Base-by-base conservation (phyloP, 2,329 filamentous ascomycete species). In the Hymenoscyphus occultus region DNA sequence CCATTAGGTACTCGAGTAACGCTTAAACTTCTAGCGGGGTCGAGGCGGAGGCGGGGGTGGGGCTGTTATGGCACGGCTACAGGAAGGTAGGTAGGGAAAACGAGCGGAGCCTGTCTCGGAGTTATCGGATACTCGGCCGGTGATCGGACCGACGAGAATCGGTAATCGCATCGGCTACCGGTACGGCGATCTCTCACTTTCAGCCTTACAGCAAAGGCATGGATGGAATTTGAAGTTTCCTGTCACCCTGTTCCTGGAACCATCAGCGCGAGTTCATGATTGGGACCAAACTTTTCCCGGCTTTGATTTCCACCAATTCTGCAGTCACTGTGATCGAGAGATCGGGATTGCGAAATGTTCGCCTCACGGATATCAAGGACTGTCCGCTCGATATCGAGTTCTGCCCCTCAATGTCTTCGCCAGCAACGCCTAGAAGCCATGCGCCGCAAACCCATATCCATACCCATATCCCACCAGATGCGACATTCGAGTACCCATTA, bases 401-500 rank as follows among this genome's bases (percentile, higher is more conserved):
- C 65, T 32, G 63, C 66, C 51, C 58, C 70, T 28, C 71, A 73
- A 73, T 74, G 71, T 62, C 62, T 74, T 6, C 71, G 69, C 57
- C 71, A 71, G 61, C 69, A 68, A 62, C 71, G 64, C 56, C 56
- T 65, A 32, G 67, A 71, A 54, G 67, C 64, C 56, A 48, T 69
- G 16, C 64, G 69, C 58, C 66, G 66, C 32, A 68, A 67, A 28
- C 61, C 65, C 40, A 35, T 35, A 35, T 35, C 9, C 35, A 62
- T 69, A 66, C 64, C 66, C 57, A 62, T 69, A 66, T 64, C 66
- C 57, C 61, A 66, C 28, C 71, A 69, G 51, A 69, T 71, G 63
- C 66, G 68, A 51, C 73, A 73, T 64, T 68, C 69, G 59, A 69
- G 73, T 64, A 66, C 56, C 69, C 72, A 67, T 72, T 13, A 69